A percentile compares a stretch with the other conserved stretches of the same genome.
These are phyloP conservation scores for Myriosclerotinia duriaeana DNA, from an alignment of 2,329 filamentous ascomycete genomes.

Conservation along the genomic window DNA sequence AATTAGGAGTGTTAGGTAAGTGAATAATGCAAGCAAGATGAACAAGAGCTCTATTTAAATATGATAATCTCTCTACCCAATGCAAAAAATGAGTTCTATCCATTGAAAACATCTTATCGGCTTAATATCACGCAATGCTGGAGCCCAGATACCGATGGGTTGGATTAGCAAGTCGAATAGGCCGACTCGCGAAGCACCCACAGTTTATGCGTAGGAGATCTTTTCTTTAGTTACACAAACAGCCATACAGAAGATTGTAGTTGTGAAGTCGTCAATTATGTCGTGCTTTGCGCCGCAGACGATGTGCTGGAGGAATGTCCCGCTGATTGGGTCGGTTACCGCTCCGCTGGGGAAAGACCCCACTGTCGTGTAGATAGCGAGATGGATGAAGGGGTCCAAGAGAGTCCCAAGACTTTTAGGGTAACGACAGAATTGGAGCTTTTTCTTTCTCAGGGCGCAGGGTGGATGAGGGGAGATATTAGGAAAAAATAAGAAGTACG, in stretches of 20 bases:
- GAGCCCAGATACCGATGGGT: neutral
- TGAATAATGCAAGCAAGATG: neutral
- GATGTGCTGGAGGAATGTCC: neutral
- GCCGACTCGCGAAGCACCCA: neutral
- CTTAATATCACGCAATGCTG: constrained; percentile 1
- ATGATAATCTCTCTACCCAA: neutral
- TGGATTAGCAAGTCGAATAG: neutral
- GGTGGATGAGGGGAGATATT: neutral
- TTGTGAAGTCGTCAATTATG: neutral
- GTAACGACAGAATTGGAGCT: neutral
- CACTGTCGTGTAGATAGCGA: neutral
- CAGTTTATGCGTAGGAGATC: neutral
- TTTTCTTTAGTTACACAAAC: neutral
- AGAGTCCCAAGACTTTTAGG: neutral
- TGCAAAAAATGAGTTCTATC: neutral
- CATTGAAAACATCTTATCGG: neutral
- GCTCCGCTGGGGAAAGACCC: neutral
- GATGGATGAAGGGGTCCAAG: neutral
- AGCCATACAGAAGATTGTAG: neutral
- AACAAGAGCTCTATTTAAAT: neutral
- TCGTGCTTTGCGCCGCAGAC: neutral
- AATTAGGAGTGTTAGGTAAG: neutral
- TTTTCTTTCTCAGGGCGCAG: neutral
- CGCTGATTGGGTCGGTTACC: neutral
- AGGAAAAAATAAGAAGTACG: neutral